phyloP scores from a whole-genome alignment of 495 filamentous ascomycete species.

The Xylaria cubensis region DNA sequence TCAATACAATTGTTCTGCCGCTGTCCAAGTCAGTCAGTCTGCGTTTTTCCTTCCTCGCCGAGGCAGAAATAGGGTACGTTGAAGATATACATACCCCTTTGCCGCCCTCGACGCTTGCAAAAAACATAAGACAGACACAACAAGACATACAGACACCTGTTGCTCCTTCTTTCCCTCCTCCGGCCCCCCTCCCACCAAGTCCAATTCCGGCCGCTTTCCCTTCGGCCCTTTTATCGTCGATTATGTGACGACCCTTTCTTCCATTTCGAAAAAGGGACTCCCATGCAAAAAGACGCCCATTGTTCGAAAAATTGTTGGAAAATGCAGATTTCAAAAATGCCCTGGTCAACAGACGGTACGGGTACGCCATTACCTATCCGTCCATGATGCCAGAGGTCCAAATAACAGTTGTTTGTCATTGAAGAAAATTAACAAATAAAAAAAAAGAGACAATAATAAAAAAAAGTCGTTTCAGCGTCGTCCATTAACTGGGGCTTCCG shows the following conservation, averaged over 20 bases:
- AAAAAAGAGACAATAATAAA: conserved; percentile 31
- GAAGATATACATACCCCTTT: conserved; percentile 5
- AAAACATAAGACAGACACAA: conserved; percentile 18
- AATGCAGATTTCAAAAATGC: conserved; percentile 20
- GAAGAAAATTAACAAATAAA: not conserved
- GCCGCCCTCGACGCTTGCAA: conserved; percentile 7
- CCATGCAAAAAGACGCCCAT: conserved; percentile 30
- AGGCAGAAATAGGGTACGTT: not conserved
- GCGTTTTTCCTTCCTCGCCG: not conserved
- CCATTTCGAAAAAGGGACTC: conserved; percentile 23
- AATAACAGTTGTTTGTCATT: conserved; percentile 10
- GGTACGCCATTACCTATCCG: conserved; percentile 29
- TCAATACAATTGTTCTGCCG: conserved; percentile 39
- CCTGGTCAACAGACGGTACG: conserved; percentile 7
- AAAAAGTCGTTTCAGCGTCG: conserved; percentile 28
- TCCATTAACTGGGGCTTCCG: conserved; percentile 10
- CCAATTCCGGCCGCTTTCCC: conserved; percentile 14
- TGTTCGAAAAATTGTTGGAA: conserved; percentile 2
- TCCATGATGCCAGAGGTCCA: conserved; percentile 22
- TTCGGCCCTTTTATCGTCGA: conserved; percentile 9
- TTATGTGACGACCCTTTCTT: not conserved
- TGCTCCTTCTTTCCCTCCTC: not conserved
- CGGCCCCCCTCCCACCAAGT: too few relatives aligned
- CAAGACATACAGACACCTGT: not conserved
- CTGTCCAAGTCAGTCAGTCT: conserved; percentile 7